Conservation (phyloP, 495 filamentous ascomycete genomes). For the Trichoderma gamsii region DNA sequence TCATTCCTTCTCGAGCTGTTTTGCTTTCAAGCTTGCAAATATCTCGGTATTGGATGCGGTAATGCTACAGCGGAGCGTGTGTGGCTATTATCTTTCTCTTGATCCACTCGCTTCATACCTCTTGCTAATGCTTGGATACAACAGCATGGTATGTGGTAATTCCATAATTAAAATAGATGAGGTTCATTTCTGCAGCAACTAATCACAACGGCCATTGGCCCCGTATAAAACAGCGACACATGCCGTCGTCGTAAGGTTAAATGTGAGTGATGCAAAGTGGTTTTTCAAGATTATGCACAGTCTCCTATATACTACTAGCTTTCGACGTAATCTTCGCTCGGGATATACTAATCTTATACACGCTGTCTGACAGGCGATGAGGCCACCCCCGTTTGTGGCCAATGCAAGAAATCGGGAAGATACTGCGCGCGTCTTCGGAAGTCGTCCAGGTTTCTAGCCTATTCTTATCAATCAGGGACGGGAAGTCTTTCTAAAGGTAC, state of each 20-base stretch:
- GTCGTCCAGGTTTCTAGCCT: constrained; percentile 5
- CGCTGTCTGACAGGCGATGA: constrained; percentile 25
- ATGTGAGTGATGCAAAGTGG: constrained; percentile 24
- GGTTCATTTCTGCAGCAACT: background rate
- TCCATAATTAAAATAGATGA: background rate
- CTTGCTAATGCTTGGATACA: background rate
- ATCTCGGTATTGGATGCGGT: background rate
- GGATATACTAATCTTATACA: background rate
- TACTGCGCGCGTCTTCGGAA: constrained; percentile 26
- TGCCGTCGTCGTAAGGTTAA: constrained; percentile 31
- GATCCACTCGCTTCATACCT: background rate
- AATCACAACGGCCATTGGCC: background rate
- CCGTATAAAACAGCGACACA: constrained; percentile 21
- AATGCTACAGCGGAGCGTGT: background rate
- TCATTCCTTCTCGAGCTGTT: background rate
- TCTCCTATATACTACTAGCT: background rate
- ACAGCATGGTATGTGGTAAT: background rate
- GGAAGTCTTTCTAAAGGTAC: background rate
- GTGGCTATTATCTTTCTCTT: background rate
- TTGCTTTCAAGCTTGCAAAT: background rate
- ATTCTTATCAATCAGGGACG: background rate
- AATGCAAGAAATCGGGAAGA: constrained; percentile 23
- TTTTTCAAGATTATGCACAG: background rate
- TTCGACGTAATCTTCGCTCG: background rate
- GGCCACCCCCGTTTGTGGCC: constrained; percentile 23